Evolutionary conservation across 208 protist genomes (phyloP), one percentile per base, ranked within the genome.

Genomic region (Leishmania arabica): DNA sequence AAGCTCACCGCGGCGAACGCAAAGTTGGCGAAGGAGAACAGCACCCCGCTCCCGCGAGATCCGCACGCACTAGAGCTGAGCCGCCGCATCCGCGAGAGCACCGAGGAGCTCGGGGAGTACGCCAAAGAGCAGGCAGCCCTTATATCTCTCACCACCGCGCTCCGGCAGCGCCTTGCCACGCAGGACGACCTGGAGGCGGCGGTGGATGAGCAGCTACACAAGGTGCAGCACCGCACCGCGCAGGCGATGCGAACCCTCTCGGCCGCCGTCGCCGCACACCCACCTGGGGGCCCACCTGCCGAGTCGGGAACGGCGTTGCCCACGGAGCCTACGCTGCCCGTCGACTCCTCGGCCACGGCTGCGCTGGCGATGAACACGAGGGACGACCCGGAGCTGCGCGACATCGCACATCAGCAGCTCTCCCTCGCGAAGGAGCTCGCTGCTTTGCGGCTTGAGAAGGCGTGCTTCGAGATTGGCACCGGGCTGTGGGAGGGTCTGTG

Each of bases 401-500:
- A 91, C 37, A 88, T 96, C n/a, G 88, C 84, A 78, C 83, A 89
- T 62, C 86, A 95, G 62, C 94, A 97, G 84, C 85, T 95, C 27
- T 86, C 92, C 34, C 90, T 96, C 24, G 86, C 90, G 19, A 86
- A 89, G 51, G 90, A 95, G 84, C 86, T 96, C 88, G 84, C 92
- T 24, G 77, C 87, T 42, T 85, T 97, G 62, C 91, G 94, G 42
- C 80, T 93, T 19, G 92, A 97, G 85, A 87, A 86, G 58, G 87
- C 85, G 21, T 95, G 92, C 87, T 96, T 95, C 72, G 90, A 89
- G 53, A 85, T 86, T 37, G 86, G 86, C 21, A 91, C 93, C 6
- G 86, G 84, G 3, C 88, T 96, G 65, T 96, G 89, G 90, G 92
- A 97, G 74, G 92, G 92, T 27, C 68, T 97, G 70, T 97, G 94